Evolutionary conservation across 75 land plant species (phyloP), one percentile per base, ranked within the genome.

Genomic region (Gnetum montanum): DNA sequence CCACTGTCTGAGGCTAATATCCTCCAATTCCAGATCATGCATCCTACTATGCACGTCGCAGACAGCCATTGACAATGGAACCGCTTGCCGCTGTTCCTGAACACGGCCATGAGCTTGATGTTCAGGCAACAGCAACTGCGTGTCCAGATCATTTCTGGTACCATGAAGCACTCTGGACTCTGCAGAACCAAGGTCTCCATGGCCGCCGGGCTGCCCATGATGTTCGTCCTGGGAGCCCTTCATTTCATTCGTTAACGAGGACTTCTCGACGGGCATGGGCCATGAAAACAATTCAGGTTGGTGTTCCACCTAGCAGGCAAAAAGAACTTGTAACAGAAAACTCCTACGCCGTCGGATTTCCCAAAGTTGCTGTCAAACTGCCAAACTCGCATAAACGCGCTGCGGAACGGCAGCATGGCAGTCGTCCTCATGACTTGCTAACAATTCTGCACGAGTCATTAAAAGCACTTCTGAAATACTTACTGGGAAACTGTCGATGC

Each of bases 1-100:
- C 99, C 99, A 95, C 43, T 78, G 74, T 57, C 99, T 70, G 50
- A 84, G 45, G 53, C 83, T 84, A 46, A 80, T 68, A 67, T 74
- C 78, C 34, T 62, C 70, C 50, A 44, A 49, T 70, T 66, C 70
- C 38, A 58, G 13, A 12, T 57, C 52, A 35, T 52, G 52, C 27
- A 40, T 28, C 58, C 25, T 29, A 30, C 56, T 60, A 23, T 46
- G 48, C 8, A 25, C 11, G 22, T n/a, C n/a, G 37, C 4, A 26
- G 55, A n/a, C 3, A 23, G 36, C 2, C 12, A 31, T 26, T 20
- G 55, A 20, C n/a, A 53, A 50, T 16, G 54, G 11, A 29, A 5
- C 27, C 31, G 1, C 8, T 26, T 50, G 55, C 11, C 34, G 19
- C 55, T 53, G 11, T 20, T 33, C 1, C 24, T 53, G 36, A 53